A percentile compares a stretch with the other conserved stretches of the same genome.
Conservation (phyloP, 345 rosid species). For the Euphorbia tirucalli region DNA sequence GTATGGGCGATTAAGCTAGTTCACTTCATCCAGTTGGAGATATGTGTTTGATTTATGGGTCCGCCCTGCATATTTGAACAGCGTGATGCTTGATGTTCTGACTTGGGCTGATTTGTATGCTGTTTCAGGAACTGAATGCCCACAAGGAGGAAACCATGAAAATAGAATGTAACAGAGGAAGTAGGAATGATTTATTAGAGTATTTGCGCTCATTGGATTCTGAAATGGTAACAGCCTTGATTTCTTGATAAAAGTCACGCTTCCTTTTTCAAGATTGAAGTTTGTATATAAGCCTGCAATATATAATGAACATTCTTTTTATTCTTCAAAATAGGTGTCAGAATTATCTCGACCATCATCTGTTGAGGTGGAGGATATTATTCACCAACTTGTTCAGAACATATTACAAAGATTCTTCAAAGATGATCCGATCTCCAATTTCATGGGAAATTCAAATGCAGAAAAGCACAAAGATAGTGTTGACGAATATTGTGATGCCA, state of each 20-base stretch:
- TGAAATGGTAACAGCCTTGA: slow-evolving; percentile 47
- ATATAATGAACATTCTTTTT: slow-evolving; percentile 1
- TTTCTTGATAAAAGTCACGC: neutral
- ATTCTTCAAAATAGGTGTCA: slow-evolving; percentile 44
- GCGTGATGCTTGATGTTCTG: slow-evolving; percentile 5
- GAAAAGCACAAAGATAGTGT: slow-evolving; percentile 30
- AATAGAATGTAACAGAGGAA: slow-evolving; percentile 55
- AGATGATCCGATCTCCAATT: slow-evolving; percentile 38
- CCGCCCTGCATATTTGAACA: neutral
- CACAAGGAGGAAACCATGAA: slow-evolving; percentile 48
- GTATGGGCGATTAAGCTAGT: neutral
- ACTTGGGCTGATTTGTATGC: slow-evolving; percentile 15
- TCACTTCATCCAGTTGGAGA: neutral
- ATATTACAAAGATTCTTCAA: slow-evolving; percentile 47
- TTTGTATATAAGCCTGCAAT: slow-evolving; percentile 8
- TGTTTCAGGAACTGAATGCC: slow-evolving; percentile 63
- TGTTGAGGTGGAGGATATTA: slow-evolving; percentile 78
- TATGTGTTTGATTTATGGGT: neutral
- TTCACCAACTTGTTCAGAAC: slow-evolving; percentile 75
- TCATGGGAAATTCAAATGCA: slow-evolving; percentile 31
- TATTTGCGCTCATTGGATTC: slow-evolving; percentile 80
- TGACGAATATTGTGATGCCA: slow-evolving; percentile 39
- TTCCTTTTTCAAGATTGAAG: neutral
- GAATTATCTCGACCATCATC: slow-evolving; percentile 85
- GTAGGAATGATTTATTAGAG: slow-evolving; percentile 69